Percentiles rank a stretch among this genome's conserved stretches.
Conservation (phyloP, 352 stramenopile genomes). For the Phytopythium montanum region DNA sequence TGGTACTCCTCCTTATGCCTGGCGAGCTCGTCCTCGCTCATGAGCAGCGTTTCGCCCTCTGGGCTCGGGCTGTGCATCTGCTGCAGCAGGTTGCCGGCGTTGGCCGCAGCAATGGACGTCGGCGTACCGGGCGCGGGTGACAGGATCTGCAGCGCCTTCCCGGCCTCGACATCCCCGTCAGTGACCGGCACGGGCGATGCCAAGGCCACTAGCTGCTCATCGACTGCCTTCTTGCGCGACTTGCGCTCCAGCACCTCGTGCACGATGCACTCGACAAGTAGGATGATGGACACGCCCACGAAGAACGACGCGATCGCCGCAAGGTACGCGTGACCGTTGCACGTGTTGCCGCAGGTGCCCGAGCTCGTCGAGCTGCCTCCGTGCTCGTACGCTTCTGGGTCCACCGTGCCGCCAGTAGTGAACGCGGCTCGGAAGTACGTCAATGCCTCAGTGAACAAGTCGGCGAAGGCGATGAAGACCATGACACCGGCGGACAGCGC, state of each 20-base stretch:
- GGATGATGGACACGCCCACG: constrained; percentile 50
- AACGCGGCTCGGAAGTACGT: constrained; percentile 50
- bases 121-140: constrained; percentile 23
- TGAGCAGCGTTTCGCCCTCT: constrained; percentile 14
- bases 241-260: constrained; percentile 34
- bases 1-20: constrained; percentile 67
- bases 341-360: constrained; percentile 57
- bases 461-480: constrained; percentile 60
- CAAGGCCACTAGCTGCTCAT: constrained; percentile 7
- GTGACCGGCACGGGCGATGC: constrained; percentile 10
- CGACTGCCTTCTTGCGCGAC: constrained; percentile 9
- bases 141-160: constrained; percentile 19
- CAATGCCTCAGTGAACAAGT: constrained; percentile 47
- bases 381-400: constrained; percentile 64
- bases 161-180: constrained; percentile 6
- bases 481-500: constrained; percentile 69
- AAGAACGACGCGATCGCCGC: constrained; percentile 42
- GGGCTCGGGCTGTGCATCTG: constrained; percentile 23
- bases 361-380: constrained; percentile 30
- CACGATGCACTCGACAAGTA: constrained; percentile 54
- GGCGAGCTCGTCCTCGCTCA: constrained; percentile 59
- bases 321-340: constrained; percentile 50
- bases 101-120: constrained; percentile 12
- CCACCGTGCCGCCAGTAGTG: constrained; percentile 37
- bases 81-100: constrained; percentile 15